Evolutionary conservation across 768 basidiomycete species (phyloP), one percentile per base, ranked within the genome.

Genomic region (Pisolithus sp.): DNA sequence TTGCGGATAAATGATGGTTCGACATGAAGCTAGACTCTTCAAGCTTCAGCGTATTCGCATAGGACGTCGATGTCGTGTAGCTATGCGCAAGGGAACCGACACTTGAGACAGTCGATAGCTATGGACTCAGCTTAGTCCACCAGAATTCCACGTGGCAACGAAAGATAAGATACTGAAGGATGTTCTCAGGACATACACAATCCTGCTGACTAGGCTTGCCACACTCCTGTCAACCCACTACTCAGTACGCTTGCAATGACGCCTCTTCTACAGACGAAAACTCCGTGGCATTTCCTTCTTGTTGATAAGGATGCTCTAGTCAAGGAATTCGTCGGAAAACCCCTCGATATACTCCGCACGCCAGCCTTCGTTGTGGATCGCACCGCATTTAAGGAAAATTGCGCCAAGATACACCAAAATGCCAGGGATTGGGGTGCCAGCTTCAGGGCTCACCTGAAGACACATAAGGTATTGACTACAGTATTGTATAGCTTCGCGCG

Each of bases 401-500:
- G 89, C 65, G 76, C 76, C 10, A 70, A 65, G 52, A 90, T 93
- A 84, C 84, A 86, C 57, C 64, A 71, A 46, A 82, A 79, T 39
- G 80, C 86, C 13, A 74, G 73, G 50, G 73, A 75, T 24, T 86
- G 85, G 77, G 83, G 82, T 2, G 82, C 86, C 15, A 72, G 61
- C 8, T 93, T 93, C 66, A 75, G 91, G 45, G 87, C 84, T 4
- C 92, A 93, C 66, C 76, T 93, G 48, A 94, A 93, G 70, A 87
- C 86, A 0, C 86, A 89, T 64, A 89, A 89, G 76, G 86, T 83
- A 62, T 24, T 61, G 36, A 34, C 41, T 12, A 28, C n/a, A 24
- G 13, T 17, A 13, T 46, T n/a, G 10, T 13, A 15, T 34, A n/a
- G 21, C 12, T 7, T 31, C 24, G 31, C 46, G 31, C 42, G 46